Evolutionary conservation across 2,329 filamentous ascomycete genomes (phyloP).

Genomic region (Botrytis fabae): DNA sequence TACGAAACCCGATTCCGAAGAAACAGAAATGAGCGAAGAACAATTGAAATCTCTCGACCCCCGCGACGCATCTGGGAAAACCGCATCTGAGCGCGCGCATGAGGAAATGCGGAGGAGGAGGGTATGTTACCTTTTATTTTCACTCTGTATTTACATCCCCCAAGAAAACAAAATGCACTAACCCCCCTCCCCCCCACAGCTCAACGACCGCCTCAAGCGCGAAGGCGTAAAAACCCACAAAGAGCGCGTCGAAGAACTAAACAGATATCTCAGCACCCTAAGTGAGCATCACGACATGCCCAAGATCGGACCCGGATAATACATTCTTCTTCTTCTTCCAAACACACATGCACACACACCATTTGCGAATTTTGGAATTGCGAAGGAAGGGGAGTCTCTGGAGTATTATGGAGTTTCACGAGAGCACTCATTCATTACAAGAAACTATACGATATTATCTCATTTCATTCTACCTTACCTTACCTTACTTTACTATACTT

Average conservation of each 20-base stretch:
- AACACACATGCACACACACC: neutral
- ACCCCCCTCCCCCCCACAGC: slow-evolving; percentile 47
- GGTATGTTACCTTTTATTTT: slow-evolving; percentile 50
- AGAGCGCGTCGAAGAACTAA: slow-evolving; percentile 91
- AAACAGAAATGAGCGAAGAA: slow-evolving; percentile 27
- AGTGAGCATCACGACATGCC: slow-evolving; percentile 98
- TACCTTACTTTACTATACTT: neutral
- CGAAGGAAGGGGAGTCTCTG: neutral
- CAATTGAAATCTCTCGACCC: slow-evolving; percentile 38
- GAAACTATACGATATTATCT: neutral
- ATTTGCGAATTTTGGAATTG: neutral
- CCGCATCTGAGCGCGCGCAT: slow-evolving; percentile 77
- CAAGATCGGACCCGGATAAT: slow-evolving; percentile 58
- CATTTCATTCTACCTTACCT: neutral
- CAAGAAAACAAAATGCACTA: neutral
- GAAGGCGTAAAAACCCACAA: slow-evolving; percentile 96
- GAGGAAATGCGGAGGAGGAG: slow-evolving; percentile 80
- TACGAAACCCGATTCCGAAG: slow-evolving; percentile 22
- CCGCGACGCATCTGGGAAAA: slow-evolving; percentile 58
- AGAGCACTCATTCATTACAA: neutral
- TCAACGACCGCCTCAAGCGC: slow-evolving; percentile 73
- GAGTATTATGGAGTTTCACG: neutral
- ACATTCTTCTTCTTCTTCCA: neutral
- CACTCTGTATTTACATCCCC: neutral
- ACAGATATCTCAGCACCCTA: slow-evolving; percentile 85